Evolutionary conservation across 2,329 filamentous ascomycete species (phyloP), one percentile per base, ranked within the genome.

Genomic region (Gnomoniopsis sp.): DNA sequence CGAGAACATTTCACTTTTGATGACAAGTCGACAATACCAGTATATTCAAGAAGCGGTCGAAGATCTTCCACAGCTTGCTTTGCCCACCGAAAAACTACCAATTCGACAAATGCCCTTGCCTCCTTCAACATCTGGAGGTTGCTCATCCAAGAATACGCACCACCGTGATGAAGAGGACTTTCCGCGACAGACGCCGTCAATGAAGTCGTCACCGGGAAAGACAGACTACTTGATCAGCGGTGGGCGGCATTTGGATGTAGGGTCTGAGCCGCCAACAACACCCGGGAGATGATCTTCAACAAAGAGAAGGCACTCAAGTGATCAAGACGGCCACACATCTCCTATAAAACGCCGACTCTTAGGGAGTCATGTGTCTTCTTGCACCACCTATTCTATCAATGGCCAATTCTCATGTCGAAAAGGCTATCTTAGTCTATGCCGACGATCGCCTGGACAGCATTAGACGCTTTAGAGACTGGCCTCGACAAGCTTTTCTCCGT

Each of bases 351-450:
- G 38, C 38, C 15, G 7, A 6, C 15, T 22, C 21, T 22, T 15
- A 4, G n/a, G 15, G 6, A n/a, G 44, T 47, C 2, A 17, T 23
- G 33, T 36, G 19, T 19, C 30, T 15, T 38, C 38, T 6, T 58
- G 57, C 47, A 58, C 48, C 1, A n/a, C n/a, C n/a, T n/a, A 51
- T 36, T 6, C 38, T 57, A 2, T 36, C n/a, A 8, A 57, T 57
- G 55, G 49, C 41, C 0, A 57, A 57, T 4, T 19, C 41, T 22
- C 17, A 52, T 11, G 49, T 53, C 1, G 33, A 14, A 4, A 34
- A 12, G 14, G 51, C 57, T 10, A 55, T 34, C 6, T 44, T 26
- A 19, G 46, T 43, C 19, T 43, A 23, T 17, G 30, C 44, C 14
- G n/a, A 41, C 6, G 6, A 52, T n/a, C 33, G 36, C 8, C 34